Conservation (phyloP, 2,329 filamentous ascomycete species). For the Ceratocystis cacaofunesta region DNA sequence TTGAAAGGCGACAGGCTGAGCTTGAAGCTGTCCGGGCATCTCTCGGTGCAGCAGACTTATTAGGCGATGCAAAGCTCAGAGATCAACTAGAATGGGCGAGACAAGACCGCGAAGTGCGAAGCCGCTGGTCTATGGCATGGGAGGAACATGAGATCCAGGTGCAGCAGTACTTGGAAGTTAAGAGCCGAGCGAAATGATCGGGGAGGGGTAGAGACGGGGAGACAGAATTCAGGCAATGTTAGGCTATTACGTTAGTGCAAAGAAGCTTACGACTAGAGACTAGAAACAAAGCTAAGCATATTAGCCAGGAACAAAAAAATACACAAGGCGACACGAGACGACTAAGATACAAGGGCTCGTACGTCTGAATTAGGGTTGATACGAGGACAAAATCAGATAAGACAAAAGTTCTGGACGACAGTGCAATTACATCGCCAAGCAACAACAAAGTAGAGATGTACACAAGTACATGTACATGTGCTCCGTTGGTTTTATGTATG, state of each 20-base stretch:
- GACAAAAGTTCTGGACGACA: too few relatives aligned
- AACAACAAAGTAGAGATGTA: too few relatives aligned
- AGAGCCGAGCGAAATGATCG: constrained; percentile 18
- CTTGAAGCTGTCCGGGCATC: constrained; percentile 32
- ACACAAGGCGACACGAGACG: neutral
- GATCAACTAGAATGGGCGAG: constrained; percentile 46
- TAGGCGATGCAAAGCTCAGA: constrained; percentile 18
- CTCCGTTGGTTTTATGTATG: too few relatives aligned
- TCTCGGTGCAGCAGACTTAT: constrained; percentile 32
- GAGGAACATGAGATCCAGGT: constrained; percentile 45
- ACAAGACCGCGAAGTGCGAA: constrained; percentile 49
- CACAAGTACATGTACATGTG: too few relatives aligned
- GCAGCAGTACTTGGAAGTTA: constrained; percentile 39
- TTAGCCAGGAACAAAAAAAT: neutral
- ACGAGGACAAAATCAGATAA: too few relatives aligned
- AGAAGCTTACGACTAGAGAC: neutral
- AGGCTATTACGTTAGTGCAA: neutral
- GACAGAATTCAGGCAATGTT: neutral
- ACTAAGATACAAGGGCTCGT: neutral
- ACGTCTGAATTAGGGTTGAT: neutral
- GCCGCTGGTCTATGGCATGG: constrained; percentile 44
- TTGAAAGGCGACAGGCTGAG: constrained; percentile 34
- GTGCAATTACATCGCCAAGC: too few relatives aligned
- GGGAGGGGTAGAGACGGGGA: neutral
- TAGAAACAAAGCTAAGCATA: neutral